Base-by-base conservation (phyloP, 768 basidiomycete species). In the Rickenella mellea region DNA sequence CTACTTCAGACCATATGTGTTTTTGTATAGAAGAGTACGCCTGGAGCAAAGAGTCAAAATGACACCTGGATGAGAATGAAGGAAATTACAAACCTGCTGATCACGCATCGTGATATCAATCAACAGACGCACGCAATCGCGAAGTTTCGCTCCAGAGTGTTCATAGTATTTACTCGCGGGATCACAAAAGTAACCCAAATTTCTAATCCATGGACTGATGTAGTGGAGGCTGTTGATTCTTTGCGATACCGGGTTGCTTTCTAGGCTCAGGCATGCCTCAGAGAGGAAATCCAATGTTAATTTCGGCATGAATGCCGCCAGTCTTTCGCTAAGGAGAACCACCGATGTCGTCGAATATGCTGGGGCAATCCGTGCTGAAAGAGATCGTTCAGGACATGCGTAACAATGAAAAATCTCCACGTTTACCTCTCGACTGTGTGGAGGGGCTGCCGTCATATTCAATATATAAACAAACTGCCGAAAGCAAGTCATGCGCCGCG, bases 141-240 rank as follows among this genome's bases (percentile, higher is more conserved):
- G 76, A 17, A 93, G 64, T 48, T 80, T 73, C 9, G 83, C 78
- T 7, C 79, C 82, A 1, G 83, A 80, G 22, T 77, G 73, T 41
- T 86, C 83, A 44, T 75, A 85, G 25, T 83, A 63, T n/a, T 71
- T 53, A 48, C 71, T 71, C 2, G 78, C 74, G 1, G 88, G 80
- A 50, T 82, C 81, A 21, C 74, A 72, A 48, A 86, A 92, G 11
- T 67, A 59, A 2, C 74, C 67, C 2, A 96, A 67, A 52, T 93
- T 92, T 56, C 73, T 79, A 30, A 94, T 74, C 92, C 91, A 96
- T 3, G 92, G 90, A 29, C 73, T 77, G 69, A 94, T 71, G 54
- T 90, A 92, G 45, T 83, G 78, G 17, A 93, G 57, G 52, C 81
- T 89, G 46, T 71, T 74, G 29, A 86, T 76, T 28, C 80, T 78